phyloP scores from a whole-genome alignment of 495 filamentous ascomycete species.

The Staphylotrichum longicolle region DNA sequence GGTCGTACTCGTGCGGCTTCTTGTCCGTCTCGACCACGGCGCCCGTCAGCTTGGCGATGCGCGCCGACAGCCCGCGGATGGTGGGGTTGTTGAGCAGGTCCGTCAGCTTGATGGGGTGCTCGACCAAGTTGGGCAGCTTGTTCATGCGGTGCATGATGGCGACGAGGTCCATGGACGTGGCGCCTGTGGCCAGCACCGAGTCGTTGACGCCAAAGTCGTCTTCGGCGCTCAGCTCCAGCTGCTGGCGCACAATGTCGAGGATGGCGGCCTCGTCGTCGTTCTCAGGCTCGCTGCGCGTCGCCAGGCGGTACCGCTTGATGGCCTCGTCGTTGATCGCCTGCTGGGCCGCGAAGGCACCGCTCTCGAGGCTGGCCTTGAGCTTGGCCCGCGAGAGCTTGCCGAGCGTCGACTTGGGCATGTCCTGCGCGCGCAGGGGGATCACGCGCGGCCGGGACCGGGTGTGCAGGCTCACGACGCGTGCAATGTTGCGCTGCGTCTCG shows the following conservation, averaged over 20 bases:
- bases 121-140: conserved; percentile 31
- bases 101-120: conserved; percentile 36
- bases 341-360: conserved; percentile 28
- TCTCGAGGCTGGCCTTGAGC: conserved; percentile 36
- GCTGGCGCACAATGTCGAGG: conserved; percentile 20
- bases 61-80: conserved; percentile 9
- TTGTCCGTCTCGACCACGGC: background rate
- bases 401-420: conserved; percentile 42
- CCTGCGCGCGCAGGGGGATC: conserved; percentile 3
- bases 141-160: conserved; percentile 16
- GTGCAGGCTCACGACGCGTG: conserved; percentile 6
- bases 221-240: conserved; percentile 1
- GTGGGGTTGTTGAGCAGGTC: conserved; percentile 45
- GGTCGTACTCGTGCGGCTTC: conserved; percentile 41
- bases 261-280: conserved; percentile 14
- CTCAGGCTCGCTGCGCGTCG: conserved; percentile 15
- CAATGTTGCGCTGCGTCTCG: conserved; percentile 12
- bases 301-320: conserved; percentile 12
- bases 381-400: conserved; percentile 52
- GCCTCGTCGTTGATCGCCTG: conserved; percentile 20
- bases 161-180: conserved; percentile 45
- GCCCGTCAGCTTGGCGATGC: conserved; percentile 12
- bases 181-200: conserved; percentile 43
- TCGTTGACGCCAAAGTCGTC: conserved; percentile 32
- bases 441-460: conserved; percentile 11